Evolutionary conservation across 345 rosid species (phyloP), one percentile per base, ranked within the genome.

Genomic region (Moricandia moricandioides): DNA sequence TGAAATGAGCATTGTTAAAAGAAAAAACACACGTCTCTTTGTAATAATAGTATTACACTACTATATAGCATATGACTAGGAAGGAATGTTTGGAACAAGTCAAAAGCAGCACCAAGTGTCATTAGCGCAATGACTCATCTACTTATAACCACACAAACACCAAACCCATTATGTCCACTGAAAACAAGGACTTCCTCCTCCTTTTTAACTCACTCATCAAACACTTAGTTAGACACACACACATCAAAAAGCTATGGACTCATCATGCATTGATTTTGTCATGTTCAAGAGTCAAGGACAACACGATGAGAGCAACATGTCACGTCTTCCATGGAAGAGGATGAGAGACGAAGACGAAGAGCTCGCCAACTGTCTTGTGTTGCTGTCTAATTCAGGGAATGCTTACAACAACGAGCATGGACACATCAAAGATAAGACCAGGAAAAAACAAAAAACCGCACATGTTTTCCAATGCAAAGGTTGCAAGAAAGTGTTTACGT

Each of bases 401-500:
- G 51, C 2, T 45, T 45, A 45, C 55, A 7, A 59, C 21, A 6
- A 29, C 10, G 39, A 34, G 40, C 77, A 62, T 31, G 65, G 65
- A 8, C 69, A 78, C 13, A 73, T 62, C 3, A 78, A 80, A 66
- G 74, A 43, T 7, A 81, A 78, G 43, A 62, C 7, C 43, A 66
- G 67, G n/a, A 78, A 78, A 74, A 86, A 86, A 65, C 96, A 87
- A 13, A 14, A 58, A 14, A 49, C 70, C 9, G 71, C 68, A 4
- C 72, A 71, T 12, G 79, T 86, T 33, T 96, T 96, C 21, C 98
- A 96, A 49, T 96, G 99, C 81, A 91, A 91, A 81, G 97, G 97
- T 7, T 96, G 99, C 83, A 96, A 91, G 83, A 96, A 92, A 78
- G 97, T 92, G 70, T 96, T 96, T 83, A 86, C 88, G 81, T 96